These are phyloP conservation scores for Xylaria sp. DNA, from an alignment of 2,329 filamentous ascomycete genomes.

Conservation along the genomic window DNA sequence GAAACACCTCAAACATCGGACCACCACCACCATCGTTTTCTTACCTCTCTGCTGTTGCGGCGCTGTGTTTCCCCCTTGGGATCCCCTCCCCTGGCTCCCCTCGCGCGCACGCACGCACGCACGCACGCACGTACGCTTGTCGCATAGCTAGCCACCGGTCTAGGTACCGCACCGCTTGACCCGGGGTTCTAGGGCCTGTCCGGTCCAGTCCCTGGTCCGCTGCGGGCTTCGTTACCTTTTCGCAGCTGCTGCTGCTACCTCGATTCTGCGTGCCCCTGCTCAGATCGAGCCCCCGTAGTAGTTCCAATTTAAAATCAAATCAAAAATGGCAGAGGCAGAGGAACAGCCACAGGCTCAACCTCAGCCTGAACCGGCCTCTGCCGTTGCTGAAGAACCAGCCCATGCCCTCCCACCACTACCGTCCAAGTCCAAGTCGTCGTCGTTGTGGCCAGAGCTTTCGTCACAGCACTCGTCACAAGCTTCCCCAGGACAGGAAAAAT, in stretches of 20 bases:
- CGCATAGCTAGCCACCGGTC: conserved; percentile 41
- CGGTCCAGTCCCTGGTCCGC: conserved; percentile 46
- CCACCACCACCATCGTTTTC: conserved; percentile 43
- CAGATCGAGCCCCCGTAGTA: conserved; percentile 49
- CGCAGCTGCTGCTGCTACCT: conserved; percentile 41
- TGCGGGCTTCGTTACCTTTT: conserved; percentile 50
- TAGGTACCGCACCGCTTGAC: conserved; percentile 39
- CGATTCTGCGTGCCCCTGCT: conserved; percentile 49
- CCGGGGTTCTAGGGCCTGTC: conserved; percentile 39
- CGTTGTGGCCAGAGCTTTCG: conserved; percentile 34
- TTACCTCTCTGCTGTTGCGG: conserved; percentile 37
- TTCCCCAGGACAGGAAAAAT: conserved; percentile 42
- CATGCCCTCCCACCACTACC: conserved; percentile 45
- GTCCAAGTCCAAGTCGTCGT: too few species aligned
- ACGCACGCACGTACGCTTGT: conserved; percentile 37
- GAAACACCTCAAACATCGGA: conserved; percentile 50
- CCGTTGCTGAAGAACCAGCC: conserved; percentile 48
- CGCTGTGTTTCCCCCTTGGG: conserved; percentile 38
- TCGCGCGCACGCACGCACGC: conserved; percentile 30
- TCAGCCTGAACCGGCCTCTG: conserved; percentile 47
- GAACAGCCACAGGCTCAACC: conserved; percentile 51
- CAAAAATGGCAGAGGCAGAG: conserved; percentile 51
- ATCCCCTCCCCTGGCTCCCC: conserved; percentile 37
- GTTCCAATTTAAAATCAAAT: conserved; percentile 53
- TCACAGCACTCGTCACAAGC: conserved; percentile 44